These are phyloP conservation scores for Carex scoparia DNA, from an alignment of 176 grass and related monocot genomes.

Conservation along the genomic window DNA sequence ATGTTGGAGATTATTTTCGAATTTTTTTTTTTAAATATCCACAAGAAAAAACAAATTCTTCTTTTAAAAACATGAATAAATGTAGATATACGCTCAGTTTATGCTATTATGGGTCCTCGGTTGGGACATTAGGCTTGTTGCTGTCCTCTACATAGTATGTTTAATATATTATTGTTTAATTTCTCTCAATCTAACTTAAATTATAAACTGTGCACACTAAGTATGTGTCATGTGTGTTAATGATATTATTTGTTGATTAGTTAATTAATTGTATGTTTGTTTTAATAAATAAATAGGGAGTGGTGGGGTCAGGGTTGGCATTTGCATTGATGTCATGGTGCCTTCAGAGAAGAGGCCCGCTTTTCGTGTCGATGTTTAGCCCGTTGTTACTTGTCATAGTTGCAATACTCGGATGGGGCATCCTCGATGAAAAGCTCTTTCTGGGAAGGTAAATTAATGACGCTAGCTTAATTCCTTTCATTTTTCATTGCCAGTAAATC, in stretches of 20 bases:
- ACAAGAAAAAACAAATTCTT: too few species aligned
- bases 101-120: too few species aligned
- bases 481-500: not conserved
- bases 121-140: too few species aligned
- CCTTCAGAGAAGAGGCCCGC: constrained; percentile 59
- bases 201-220: too few species aligned
- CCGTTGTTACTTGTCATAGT: constrained; percentile 77
- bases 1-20: too few species aligned
- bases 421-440: constrained; percentile 73
- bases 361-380: constrained; percentile 96
- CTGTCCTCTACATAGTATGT: too few species aligned
- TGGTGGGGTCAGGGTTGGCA: constrained; percentile 58
- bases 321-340: constrained; percentile 81
- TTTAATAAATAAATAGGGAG: constrained; percentile 34
- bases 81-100: too few species aligned
- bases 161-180: too few species aligned
- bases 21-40: too few species aligned
- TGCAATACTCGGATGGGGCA: constrained; percentile 65
- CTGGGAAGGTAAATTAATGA: constrained; percentile 49
- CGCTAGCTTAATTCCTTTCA: not conserved
- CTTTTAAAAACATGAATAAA: too few species aligned
- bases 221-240: too few species aligned
- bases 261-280: not conserved
- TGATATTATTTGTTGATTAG: not conserved
- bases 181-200: too few species aligned